Percentiles rank a stretch among this genome's conserved stretches.
These are phyloP conservation scores for Rubus idaeus DNA, from an alignment of 306 rosid species.

Conservation along the genomic window DNA sequence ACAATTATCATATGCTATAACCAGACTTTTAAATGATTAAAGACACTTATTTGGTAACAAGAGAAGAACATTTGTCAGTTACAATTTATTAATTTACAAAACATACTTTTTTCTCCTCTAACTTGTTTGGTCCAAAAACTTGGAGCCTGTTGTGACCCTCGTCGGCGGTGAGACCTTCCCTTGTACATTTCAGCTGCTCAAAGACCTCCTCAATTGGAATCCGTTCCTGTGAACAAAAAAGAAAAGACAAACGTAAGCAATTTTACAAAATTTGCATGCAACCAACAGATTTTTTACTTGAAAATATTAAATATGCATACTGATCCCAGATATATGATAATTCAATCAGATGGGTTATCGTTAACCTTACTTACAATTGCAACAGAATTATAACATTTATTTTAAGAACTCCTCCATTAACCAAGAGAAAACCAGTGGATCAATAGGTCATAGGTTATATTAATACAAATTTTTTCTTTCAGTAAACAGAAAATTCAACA, in stretches of 20 bases:
- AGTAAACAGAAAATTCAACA: not conserved
- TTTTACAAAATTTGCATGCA: not conserved
- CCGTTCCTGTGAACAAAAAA: conserved; percentile 53
- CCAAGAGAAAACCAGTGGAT: not conserved
- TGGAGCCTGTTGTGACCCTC: conserved; percentile 88
- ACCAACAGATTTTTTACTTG: not conserved
- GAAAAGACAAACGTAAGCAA: not conserved
- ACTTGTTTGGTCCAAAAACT: conserved; percentile 96
- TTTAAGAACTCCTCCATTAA: too few species aligned
- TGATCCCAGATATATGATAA: not conserved
- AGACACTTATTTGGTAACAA: not conserved
- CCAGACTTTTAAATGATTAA: not conserved
- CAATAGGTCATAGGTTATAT: not conserved
- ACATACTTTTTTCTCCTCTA: conserved; percentile 87
- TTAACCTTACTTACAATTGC: not conserved
- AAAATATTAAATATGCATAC: not conserved
- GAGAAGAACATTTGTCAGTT: not conserved
- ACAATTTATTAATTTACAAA: not conserved
- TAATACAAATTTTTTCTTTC: not conserved
- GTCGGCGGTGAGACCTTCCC: conserved; percentile 67
- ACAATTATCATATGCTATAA: conserved; percentile 7
- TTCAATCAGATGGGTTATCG: not conserved
- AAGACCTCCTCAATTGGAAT: conserved; percentile 94
- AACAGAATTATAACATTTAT: not conserved
- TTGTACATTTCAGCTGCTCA: conserved; percentile 84